Percentiles rank a stretch among this genome's conserved stretches.
These are phyloP conservation scores for Candida jianshihensis DNA, from an alignment of 805 yeast genomes.

Conservation along the genomic window DNA sequence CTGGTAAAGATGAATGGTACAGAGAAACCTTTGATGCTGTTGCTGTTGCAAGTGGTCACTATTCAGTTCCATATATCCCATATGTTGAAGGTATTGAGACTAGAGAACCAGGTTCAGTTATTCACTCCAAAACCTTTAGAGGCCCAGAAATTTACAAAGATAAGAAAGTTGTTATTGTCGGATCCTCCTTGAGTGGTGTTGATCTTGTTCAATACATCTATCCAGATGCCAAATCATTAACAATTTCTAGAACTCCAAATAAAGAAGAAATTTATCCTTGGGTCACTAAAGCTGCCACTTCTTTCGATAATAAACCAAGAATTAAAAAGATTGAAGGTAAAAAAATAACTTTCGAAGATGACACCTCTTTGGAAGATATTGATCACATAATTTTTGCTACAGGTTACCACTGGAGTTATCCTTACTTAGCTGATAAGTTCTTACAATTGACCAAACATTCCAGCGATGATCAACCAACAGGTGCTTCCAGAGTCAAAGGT, in stretches of 20 bases:
- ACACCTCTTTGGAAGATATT: constrained; percentile 24
- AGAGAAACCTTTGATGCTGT: constrained; percentile 46
- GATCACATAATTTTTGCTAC: constrained; percentile 34
- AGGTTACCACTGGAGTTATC: constrained; percentile 36
- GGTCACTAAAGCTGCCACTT: constrained; percentile 32
- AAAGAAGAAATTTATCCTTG: constrained; percentile 40
- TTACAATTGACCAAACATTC: constrained; percentile 18
- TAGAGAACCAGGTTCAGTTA: constrained; percentile 33
- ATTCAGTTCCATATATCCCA: constrained; percentile 49
- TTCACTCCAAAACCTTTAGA: constrained; percentile 46
- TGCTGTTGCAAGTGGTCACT: constrained; percentile 53
- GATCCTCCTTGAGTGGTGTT: constrained; percentile 35
- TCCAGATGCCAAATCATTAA: constrained; percentile 34
- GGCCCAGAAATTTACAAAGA: constrained; percentile 31
- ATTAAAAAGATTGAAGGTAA: constrained; percentile 21
- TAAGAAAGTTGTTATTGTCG: constrained; percentile 35
- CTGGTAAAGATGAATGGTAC: constrained; percentile 33
- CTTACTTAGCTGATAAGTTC: constrained; percentile 23
- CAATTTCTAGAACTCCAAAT: constrained; percentile 68
- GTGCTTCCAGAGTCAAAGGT: constrained; percentile 28
- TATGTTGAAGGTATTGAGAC: constrained; percentile 37
- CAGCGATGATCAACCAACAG: constrained; percentile 7
- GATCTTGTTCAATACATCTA: constrained; percentile 37
- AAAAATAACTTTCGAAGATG: constrained; percentile 28
- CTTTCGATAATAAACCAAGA: constrained; percentile 26